Conservation (phyloP, 2,329 filamentous ascomycete genomes). For the Zymoseptoria pseudotritici region DNA sequence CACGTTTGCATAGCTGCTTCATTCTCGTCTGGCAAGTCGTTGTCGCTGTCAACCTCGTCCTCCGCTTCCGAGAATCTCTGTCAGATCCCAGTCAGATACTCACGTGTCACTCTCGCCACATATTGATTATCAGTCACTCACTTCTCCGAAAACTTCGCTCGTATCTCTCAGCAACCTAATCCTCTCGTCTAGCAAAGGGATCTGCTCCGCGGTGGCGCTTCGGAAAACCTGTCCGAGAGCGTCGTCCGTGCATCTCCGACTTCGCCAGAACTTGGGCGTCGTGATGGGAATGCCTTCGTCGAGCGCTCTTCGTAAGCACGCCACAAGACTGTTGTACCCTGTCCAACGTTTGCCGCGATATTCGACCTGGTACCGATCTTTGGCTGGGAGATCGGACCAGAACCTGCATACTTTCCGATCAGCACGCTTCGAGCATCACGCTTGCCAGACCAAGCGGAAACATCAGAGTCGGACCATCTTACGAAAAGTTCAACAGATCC, state of each 20-base stretch:
- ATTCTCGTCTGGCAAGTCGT: not conserved
- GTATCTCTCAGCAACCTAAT: constrained; percentile 76
- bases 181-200: constrained; percentile 74
- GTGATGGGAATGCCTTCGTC: constrained; percentile 92
- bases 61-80: constrained; percentile 14
- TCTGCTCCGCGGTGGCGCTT: constrained; percentile 76
- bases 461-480: not conserved
- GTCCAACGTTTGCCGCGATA: constrained; percentile 80
- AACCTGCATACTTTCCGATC: constrained; percentile 48
- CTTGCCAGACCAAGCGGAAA: not conserved
- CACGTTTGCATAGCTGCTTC: not conserved
- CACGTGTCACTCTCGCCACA: not conserved
- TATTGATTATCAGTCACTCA: constrained; percentile 3
- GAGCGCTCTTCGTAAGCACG: constrained; percentile 74
- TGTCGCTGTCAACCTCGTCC: constrained; percentile 6
- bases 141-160: constrained; percentile 57
- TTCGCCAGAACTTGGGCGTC: constrained; percentile 72
- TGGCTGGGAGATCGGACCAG: constrained; percentile 68
- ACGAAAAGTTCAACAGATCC: constrained; percentile 86
- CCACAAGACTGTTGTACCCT: constrained; percentile 91
- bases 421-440: constrained; percentile 2
- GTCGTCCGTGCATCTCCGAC: constrained; percentile 57
- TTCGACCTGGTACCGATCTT: constrained; percentile 72
- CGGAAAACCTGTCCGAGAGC: constrained; percentile 72
- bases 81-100: constrained; percentile 6